phyloP scores from a whole-genome alignment of 2,329 filamentous ascomycete genomes.

The Fusarium citri region DNA sequence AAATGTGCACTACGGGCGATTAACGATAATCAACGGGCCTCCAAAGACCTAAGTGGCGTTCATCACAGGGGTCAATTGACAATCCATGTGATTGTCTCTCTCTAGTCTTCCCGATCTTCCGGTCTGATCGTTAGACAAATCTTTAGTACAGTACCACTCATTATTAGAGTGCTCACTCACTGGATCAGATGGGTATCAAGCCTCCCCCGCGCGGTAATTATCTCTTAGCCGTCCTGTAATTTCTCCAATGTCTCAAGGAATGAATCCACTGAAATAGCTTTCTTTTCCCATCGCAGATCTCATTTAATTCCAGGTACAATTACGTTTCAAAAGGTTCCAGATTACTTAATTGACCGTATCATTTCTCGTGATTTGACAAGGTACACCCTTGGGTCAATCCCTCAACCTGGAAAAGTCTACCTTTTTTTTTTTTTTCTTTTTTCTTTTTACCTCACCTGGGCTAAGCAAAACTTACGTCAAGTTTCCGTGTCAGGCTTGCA shows the following conservation, averaged over 20 bases:
- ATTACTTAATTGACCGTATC: background rate
- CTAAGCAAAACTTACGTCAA: background rate
- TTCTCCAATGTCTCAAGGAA: background rate
- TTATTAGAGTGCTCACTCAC: background rate
- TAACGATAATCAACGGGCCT: background rate
- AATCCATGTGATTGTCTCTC: background rate
- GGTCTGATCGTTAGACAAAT: background rate
- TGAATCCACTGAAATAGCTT: slow-evolving; percentile 1
- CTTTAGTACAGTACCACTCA: background rate
- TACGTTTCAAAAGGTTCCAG: slow-evolving; percentile 9
- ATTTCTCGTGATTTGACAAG: background rate
- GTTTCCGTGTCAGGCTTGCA: background rate
- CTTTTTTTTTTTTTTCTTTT: background rate
- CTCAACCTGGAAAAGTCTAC: background rate
- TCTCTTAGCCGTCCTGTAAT: background rate
- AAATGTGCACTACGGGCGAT: slow-evolving; percentile 13
- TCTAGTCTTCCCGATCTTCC: slow-evolving; percentile 14
- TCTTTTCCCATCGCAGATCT: background rate
- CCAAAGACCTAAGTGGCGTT: slow-evolving; percentile 3
- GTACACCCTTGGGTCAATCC: background rate
- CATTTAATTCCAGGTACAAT: background rate
- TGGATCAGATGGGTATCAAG: background rate
- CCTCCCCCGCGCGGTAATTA: background rate
- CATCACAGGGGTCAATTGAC: slow-evolving; percentile 10
- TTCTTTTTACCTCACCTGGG: background rate